A percentile compares a stretch with the other conserved stretches of the same genome.
Evolutionary conservation across 1,284 basidiomycete genomes (phyloP).

Genomic region (Fomitopsis pinicola): DNA sequence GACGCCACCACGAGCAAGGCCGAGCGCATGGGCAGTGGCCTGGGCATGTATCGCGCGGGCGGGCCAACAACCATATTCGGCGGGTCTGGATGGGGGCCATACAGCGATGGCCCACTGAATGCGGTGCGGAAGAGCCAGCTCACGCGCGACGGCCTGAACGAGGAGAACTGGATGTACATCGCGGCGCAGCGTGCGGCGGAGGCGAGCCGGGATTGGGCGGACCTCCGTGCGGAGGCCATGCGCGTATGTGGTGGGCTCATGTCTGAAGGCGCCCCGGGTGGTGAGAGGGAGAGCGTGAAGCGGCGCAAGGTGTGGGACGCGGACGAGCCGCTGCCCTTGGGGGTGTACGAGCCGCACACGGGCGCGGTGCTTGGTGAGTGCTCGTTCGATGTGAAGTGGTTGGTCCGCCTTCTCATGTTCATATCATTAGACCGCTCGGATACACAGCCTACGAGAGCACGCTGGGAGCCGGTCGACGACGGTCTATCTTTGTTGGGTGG

Average conservation of each 20-base stretch:
- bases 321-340: slow-evolving; percentile 40
- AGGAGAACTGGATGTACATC: slow-evolving; percentile 88
- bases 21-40: slow-evolving; percentile 35
- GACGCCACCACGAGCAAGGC: slow-evolving; percentile 40
- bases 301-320: slow-evolving; percentile 26
- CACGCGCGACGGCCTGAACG: slow-evolving; percentile 69
- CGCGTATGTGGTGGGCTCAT: slow-evolving; percentile 38
- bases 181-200: slow-evolving; percentile 64
- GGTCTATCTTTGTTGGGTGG: slow-evolving; percentile 57
- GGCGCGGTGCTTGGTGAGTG: slow-evolving; percentile 63
- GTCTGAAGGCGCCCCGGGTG: slow-evolving; percentile 21
- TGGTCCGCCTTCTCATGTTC: slow-evolving; percentile 7
- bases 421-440: slow-evolving; percentile 54
- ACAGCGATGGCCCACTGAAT: slow-evolving; percentile 76
- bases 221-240: slow-evolving; percentile 56
- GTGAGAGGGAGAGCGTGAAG: slow-evolving; percentile 18
- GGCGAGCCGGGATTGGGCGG: slow-evolving; percentile 59
- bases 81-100: slow-evolving; percentile 76
- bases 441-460: slow-evolving; percentile 62
- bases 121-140: slow-evolving; percentile 71
- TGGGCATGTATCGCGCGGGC: slow-evolving; percentile 74
- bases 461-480: slow-evolving; percentile 51
- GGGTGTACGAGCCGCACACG: slow-evolving; percentile 72
- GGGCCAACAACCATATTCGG: slow-evolving; percentile 89
- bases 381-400: slow-evolving; percentile 5